Evolutionary conservation across 176 grass and related monocot genomes (phyloP).

Genomic region (Urochloa ruziziensis): DNA sequence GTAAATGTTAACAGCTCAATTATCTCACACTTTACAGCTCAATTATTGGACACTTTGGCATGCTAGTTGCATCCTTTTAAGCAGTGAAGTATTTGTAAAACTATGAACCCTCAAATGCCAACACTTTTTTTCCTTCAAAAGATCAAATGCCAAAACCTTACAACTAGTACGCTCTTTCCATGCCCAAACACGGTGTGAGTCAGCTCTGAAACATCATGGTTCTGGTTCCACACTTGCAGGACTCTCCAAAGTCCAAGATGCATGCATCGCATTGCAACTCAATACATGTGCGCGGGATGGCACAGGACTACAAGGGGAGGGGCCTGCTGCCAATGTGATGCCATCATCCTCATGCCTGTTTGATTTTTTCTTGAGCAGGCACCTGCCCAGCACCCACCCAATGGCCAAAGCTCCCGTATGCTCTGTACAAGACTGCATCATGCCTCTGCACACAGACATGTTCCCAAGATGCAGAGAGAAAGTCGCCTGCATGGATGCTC

Average conservation of each 20-base stretch:
- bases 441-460: constrained; percentile 27
- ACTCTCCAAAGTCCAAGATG: background rate
- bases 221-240: constrained; percentile 2
- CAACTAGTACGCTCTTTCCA: too few species aligned
- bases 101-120: too few species aligned
- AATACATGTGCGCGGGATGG: background rate
- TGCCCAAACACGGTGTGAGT: background rate
- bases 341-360: constrained; percentile 33
- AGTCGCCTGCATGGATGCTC: constrained; percentile 29
- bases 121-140: too few species aligned
- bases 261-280: background rate
- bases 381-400: constrained; percentile 2
- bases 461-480: constrained; percentile 44
- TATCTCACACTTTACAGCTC: background rate
- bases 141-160: background rate
- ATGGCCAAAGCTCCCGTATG: constrained; percentile 18
- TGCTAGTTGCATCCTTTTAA: background rate
- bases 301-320: background rate
- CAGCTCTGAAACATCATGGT: background rate
- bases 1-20: background rate
- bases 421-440: constrained; percentile 6
- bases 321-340: constrained; percentile 4
- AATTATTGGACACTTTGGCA: background rate
- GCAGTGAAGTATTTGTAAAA: background rate
- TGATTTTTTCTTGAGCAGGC: constrained; percentile 9